phyloP scores from a whole-genome alignment of 345 rosid species.

The Sisymbrium irio region DNA sequence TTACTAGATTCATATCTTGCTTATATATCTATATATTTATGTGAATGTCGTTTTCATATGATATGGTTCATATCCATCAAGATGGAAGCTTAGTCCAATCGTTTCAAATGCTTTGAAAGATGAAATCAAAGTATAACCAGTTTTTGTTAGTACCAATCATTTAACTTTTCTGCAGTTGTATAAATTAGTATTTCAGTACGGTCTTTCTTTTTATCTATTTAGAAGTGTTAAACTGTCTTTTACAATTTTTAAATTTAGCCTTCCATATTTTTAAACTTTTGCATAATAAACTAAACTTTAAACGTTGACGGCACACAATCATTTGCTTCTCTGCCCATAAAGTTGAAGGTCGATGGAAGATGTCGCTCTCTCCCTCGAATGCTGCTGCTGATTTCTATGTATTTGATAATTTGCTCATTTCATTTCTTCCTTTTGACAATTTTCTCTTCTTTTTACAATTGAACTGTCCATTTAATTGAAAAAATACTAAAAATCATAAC shows the following conservation, averaged over 20 bases:
- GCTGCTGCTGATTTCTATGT: not conserved
- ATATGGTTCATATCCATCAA: constrained; percentile 5
- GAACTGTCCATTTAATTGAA: constrained; percentile 11
- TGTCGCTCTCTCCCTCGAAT: not conserved
- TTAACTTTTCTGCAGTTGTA: not conserved
- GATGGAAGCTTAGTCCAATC: not conserved
- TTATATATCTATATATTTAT: not conserved
- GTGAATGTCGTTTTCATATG: constrained; percentile 9
- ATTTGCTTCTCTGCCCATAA: not conserved
- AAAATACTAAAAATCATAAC: constrained; percentile 16
- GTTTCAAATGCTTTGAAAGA: not conserved
- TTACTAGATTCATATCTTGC: not conserved
- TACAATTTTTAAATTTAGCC: too few relatives aligned
- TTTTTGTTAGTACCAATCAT: not conserved
- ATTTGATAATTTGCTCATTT: not conserved
- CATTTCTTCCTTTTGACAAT: not conserved
- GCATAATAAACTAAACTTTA: too few relatives aligned
- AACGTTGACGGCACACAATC: too few relatives aligned
- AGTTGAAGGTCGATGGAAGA: not conserved
- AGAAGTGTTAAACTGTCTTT: not conserved
- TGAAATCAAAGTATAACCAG: not conserved
- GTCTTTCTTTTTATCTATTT: not conserved
- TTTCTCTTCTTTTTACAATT: constrained; percentile 18
- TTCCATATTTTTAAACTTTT: too few relatives aligned
- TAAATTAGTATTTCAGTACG: not conserved